Evolutionary conservation across 352 stramenopile species (phyloP).

Genomic region (Thalassiosira livingstoniorum): DNA sequence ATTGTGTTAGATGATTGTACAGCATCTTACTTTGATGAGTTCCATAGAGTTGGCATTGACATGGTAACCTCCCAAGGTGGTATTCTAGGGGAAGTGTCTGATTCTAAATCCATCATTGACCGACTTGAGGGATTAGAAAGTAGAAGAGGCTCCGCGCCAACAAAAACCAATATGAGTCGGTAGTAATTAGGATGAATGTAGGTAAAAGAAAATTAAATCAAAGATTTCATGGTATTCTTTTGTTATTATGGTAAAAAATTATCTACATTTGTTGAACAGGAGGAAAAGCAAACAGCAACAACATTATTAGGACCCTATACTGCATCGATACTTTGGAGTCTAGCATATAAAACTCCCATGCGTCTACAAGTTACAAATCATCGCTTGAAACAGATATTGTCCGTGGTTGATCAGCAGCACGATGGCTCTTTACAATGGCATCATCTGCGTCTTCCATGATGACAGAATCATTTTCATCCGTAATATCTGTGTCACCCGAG

Average conservation of each 20-base stretch:
- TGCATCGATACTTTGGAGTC: no score
- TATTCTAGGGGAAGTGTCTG: conserved; percentile 66
- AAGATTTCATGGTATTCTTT: no score
- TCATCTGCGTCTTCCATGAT: conserved; percentile 54
- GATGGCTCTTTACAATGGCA: conserved; percentile 20
- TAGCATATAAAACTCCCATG: no score
- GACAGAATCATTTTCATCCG: conserved; percentile 52
- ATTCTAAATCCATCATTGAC: conserved; percentile 57
- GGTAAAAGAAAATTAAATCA: no score
- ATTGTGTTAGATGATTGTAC: conserved; percentile 71
- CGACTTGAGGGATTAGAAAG: no score
- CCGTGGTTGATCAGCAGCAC: conserved; percentile 50
- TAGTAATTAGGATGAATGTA: no score
- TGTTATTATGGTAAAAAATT: no score
- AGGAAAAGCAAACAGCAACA: no score
- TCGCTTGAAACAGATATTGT: conserved; percentile 69
- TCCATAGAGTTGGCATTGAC: conserved; percentile 65
- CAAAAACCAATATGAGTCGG: no score
- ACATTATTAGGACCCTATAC: no score
- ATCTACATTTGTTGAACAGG: no score
- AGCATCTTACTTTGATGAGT: conserved; percentile 71
- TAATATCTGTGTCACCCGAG: background rate
- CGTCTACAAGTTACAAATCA: conserved; percentile 47
- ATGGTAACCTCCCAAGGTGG: conserved; percentile 76
- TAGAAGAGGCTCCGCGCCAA: no score